phyloP scores from a whole-genome alignment of 1,284 basidiomycete species.

The Leccinum ponderosum region DNA sequence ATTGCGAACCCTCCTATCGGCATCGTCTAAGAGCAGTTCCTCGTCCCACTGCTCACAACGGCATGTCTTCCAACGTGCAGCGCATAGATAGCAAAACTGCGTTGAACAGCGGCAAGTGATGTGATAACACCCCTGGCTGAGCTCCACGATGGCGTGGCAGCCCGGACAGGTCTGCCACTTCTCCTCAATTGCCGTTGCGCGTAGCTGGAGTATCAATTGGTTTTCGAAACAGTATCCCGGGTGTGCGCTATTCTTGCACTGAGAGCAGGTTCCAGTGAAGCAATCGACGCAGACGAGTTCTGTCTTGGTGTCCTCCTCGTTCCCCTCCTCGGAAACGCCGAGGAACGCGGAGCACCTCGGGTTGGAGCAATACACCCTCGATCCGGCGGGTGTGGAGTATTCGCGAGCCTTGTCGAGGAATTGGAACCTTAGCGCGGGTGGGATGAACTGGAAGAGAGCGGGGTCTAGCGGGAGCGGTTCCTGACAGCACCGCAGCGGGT shows the following conservation, averaged over 20 bases:
- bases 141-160: conserved; percentile 43
- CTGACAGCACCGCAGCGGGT: conserved; percentile 45
- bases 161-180: conserved; percentile 46
- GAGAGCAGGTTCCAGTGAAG: conserved; percentile 30
- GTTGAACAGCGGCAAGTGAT: conserved; percentile 45
- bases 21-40: conserved; percentile 30
- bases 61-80: conserved; percentile 41
- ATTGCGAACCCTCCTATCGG: conserved; percentile 32
- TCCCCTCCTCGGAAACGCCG: conserved; percentile 20
- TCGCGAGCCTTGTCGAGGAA: conserved; percentile 32
- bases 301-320: not conserved
- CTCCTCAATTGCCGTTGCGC: conserved; percentile 30
- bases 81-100: conserved; percentile 48
- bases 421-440: conserved; percentile 14
- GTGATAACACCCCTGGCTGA: conserved; percentile 43
- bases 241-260: conserved; percentile 32
- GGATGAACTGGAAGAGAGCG: conserved; percentile 31
- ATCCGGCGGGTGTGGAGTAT: conserved; percentile 34
- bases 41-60: conserved; percentile 44
- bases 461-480: conserved; percentile 29
- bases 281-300: conserved; percentile 27
- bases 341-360: conserved; percentile 42
- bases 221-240: conserved; percentile 22
- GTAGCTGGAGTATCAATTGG: conserved; percentile 26
- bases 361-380: conserved; percentile 44